Percentiles rank a stretch among this genome's conserved stretches.
phyloP scores from a whole-genome alignment of 768 basidiomycete genomes.

The Tephrocybe rancida region DNA sequence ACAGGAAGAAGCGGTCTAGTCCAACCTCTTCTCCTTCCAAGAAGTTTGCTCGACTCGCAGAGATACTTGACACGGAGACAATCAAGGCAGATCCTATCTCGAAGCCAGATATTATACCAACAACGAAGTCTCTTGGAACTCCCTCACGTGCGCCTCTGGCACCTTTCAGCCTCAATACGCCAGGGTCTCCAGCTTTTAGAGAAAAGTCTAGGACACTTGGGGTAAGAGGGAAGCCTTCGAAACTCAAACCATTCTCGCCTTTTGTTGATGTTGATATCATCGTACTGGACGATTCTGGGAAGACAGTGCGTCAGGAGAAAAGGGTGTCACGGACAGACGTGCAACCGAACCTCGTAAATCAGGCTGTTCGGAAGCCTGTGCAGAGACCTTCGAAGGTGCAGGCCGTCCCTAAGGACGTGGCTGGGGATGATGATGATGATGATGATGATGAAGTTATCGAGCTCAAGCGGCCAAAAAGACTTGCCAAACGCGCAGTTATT shows the following conservation, averaged over 20 bases:
- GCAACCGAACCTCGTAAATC: constrained; percentile 33
- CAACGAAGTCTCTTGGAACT: constrained; percentile 15
- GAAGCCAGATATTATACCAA: constrained; percentile 20
- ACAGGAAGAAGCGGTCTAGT: constrained; percentile 41
- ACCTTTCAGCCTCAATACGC: constrained; percentile 30
- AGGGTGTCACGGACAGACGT: constrained; percentile 53
- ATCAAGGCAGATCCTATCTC: constrained; percentile 4
- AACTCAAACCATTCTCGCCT: constrained; percentile 43
- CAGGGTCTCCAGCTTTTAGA: constrained; percentile 38
- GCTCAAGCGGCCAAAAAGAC: constrained; percentile 27
- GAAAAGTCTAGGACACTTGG: constrained; percentile 24
- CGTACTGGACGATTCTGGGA: constrained; percentile 63
- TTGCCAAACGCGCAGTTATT: constrained; percentile 25
- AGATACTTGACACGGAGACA: constrained; percentile 29
- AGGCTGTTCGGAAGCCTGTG: neutral
- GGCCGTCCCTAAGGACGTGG: neutral
- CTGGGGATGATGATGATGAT: constrained; percentile 21
- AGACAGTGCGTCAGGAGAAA: constrained; percentile 59
- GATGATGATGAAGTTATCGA: constrained; percentile 25
- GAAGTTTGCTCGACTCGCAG: constrained; percentile 29
- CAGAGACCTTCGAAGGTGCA: neutral
- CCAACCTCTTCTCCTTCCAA: constrained; percentile 35
- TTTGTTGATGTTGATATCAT: constrained; percentile 69
- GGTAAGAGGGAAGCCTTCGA: constrained; percentile 29
- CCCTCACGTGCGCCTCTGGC: constrained; percentile 35